Evolutionary conservation across 83 land plant species (phyloP).

Genomic region (Picea abies): DNA sequence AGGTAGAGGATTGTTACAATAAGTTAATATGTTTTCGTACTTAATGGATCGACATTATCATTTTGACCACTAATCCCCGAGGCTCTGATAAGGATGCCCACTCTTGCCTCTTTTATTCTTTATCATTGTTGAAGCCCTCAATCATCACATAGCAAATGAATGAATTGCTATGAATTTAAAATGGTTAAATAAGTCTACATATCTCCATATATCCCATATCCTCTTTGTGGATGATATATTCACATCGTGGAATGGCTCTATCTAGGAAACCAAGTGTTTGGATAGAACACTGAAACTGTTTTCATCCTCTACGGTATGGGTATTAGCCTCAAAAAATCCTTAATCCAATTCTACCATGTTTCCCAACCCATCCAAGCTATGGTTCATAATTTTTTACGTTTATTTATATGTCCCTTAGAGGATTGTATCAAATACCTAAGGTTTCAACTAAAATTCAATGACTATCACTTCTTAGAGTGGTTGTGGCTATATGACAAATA

Average conservation of each 20-base stretch:
- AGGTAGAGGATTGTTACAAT: neutral
- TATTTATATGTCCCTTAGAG: neutral
- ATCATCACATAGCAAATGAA: neutral
- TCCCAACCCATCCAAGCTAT: neutral
- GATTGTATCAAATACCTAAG: neutral
- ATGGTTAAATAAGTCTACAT: neutral
- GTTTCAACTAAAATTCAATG: too few relatives aligned
- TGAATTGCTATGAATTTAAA: too few relatives aligned
- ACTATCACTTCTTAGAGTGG: neutral
- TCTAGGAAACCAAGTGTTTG: neutral
- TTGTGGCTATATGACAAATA: neutral
- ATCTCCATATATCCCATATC: neutral
- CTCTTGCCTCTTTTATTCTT: neutral
- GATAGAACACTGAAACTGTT: neutral
- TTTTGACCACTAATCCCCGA: neutral
- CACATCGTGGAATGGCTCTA: neutral
- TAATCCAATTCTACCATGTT: neutral
- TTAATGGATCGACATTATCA: neutral
- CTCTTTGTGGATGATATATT: neutral
- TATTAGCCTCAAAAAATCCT: too few relatives aligned
- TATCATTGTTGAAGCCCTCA: neutral
- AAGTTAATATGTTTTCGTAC: neutral
- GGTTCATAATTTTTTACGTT: neutral
- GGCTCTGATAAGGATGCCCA: neutral
- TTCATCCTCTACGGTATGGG: neutral